Percentiles rank a stretch among this genome's conserved stretches.
Evolutionary conservation across 176 grass and related monocot species (phyloP).

Genomic region (Thalia dealbata): DNA sequence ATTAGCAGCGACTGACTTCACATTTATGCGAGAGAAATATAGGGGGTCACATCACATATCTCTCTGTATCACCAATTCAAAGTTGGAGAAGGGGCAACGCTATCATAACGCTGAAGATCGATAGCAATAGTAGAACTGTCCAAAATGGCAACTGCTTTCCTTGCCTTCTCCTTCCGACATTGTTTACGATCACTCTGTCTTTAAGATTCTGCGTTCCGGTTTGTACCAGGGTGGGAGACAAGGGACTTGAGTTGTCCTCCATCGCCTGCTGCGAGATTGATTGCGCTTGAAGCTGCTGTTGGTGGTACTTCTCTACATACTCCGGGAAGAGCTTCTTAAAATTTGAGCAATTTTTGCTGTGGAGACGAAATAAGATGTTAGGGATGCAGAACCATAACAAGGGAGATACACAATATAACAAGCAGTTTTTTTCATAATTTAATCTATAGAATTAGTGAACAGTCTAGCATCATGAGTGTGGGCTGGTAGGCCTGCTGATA

Average conservation of each 20-base stretch:
- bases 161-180: conserved; percentile 37
- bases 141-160: conserved; percentile 75
- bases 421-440: neutral
- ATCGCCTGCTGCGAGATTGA: conserved; percentile 17
- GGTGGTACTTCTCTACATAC: conserved; percentile 75
- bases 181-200: conserved; percentile 8
- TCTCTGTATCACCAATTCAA: conserved; percentile 29
- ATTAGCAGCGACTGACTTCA: conserved; percentile 12
- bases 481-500: too few relatives aligned
- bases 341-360: conserved; percentile 90
- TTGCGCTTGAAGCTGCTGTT: conserved; percentile 33
- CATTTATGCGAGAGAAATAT: neutral
- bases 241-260: conserved; percentile 14
- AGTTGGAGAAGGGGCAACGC: conserved; percentile 96
- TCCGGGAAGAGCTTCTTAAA: conserved; percentile 96
- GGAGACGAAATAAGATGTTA: conserved; percentile 4
- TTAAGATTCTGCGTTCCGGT: conserved; percentile 19
- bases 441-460: too few relatives aligned
- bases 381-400: neutral
- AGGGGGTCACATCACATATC: neutral
- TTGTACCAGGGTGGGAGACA: conserved; percentile 26
- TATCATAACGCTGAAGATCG: conserved; percentile 73
- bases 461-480: too few relatives aligned
- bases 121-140: conserved; percentile 72
- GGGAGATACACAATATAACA: neutral